phyloP scores from a whole-genome alignment of 2,329 filamentous ascomycete genomes.

The Epichloe elymi region DNA sequence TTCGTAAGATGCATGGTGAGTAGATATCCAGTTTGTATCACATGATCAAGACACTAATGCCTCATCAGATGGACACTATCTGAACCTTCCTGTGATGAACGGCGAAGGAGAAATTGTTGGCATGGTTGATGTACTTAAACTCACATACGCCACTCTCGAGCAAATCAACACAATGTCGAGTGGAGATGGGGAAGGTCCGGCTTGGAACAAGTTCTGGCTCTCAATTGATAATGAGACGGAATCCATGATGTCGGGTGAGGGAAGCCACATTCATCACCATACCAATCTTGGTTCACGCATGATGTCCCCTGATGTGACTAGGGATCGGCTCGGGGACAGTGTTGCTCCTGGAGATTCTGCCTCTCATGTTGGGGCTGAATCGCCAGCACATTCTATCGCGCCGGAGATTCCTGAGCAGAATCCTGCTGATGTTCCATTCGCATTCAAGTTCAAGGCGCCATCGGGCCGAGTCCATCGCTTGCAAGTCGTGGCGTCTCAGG shows the following conservation, averaged over 20 bases:
- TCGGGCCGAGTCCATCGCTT: slow-evolving; percentile 87
- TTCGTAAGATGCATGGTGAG: slow-evolving; percentile 97
- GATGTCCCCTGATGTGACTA: slow-evolving; percentile 65
- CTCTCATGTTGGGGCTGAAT: slow-evolving; percentile 76
- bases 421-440: slow-evolving; percentile 65
- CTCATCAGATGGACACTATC: slow-evolving; percentile 77
- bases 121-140: slow-evolving; percentile 97
- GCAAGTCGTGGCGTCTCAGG: slow-evolving; percentile 69
- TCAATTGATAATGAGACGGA: slow-evolving; percentile 91
- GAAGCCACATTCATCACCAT: slow-evolving; percentile 56
- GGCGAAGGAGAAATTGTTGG: slow-evolving; percentile 93
- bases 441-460: slow-evolving; percentile 98
- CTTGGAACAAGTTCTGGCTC: slow-evolving; percentile 99
- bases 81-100: slow-evolving; percentile 98
- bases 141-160: slow-evolving; percentile 95
- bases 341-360: slow-evolving; percentile 89
- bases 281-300: slow-evolving; percentile 55
- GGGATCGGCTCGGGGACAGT: slow-evolving; percentile 64
- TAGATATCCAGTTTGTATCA: slow-evolving; percentile 6
- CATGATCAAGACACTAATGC: neutral
- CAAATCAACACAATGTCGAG: slow-evolving; percentile 94
- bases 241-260: slow-evolving; percentile 89
- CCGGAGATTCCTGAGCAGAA: slow-evolving; percentile 38
- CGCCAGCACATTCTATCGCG: slow-evolving; percentile 54
- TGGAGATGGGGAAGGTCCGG: slow-evolving; percentile 80